These are phyloP conservation scores for Stachybotrys chlorohalonatus DNA, from an alignment of 2,329 filamentous ascomycete genomes.

Conservation along the genomic window DNA sequence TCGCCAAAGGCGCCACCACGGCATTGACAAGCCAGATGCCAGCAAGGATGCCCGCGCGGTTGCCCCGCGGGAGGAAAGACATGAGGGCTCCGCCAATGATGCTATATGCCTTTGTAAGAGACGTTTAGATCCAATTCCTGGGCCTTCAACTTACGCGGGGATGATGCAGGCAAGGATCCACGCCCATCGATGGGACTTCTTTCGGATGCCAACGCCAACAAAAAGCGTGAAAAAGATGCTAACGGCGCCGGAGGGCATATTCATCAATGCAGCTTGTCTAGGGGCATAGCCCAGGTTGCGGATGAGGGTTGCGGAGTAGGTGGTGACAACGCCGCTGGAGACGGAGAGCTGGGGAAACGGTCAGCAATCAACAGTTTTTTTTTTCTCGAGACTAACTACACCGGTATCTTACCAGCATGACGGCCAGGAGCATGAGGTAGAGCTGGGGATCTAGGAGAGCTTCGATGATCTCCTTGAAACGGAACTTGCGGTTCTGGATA, in stretches of 20 bases:
- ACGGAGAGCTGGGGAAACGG: conserved; percentile 29
- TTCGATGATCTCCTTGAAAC: conserved; percentile 41
- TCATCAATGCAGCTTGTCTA: conserved; percentile 39
- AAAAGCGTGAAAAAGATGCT: conserved; percentile 43
- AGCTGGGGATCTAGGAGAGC: conserved; percentile 42
- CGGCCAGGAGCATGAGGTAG: conserved; percentile 38
- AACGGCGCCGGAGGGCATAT: conserved; percentile 43
- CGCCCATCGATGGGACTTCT: conserved; percentile 37
- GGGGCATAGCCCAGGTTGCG: conserved; percentile 34
- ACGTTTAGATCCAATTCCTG: background rate
- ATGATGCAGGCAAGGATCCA: conserved; percentile 40
- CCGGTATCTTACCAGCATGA: conserved; percentile 30
- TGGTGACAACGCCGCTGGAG: conserved; percentile 44
- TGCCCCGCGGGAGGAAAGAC: conserved; percentile 39
- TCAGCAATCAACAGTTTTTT: background rate
- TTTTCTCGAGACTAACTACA: background rate
- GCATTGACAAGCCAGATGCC: conserved; percentile 44
- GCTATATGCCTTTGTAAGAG: conserved; percentile 9
- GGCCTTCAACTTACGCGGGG: conserved; percentile 26
- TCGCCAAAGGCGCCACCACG: conserved; percentile 33
- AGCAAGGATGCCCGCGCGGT: conserved; percentile 35
- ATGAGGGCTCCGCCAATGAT: conserved; percentile 41
- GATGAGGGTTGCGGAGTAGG: conserved; percentile 46
- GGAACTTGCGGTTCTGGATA: conserved; percentile 44
- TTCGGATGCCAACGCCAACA: conserved; percentile 37